A percentile compares a stretch with the other conserved stretches of the same genome.
These are phyloP conservation scores for Solanum phureja DNA, from an alignment of 257 asterid genomes.

Conservation along the genomic window DNA sequence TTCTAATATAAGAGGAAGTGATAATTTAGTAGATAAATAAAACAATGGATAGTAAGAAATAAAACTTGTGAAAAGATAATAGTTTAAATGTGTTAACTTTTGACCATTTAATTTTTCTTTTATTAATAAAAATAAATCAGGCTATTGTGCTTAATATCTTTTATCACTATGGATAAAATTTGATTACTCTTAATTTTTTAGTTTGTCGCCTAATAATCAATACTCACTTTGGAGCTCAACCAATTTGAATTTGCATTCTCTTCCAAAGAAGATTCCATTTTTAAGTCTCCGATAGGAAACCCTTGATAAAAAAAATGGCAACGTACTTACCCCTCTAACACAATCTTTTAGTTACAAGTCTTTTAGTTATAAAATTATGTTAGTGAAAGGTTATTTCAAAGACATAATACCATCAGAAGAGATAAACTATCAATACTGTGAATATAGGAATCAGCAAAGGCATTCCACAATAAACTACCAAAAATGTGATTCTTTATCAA, in stretches of 20 bases:
- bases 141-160: background rate
- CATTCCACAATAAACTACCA: background rate
- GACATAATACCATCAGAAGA: background rate
- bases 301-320: background rate
- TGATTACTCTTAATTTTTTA: background rate
- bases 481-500: background rate
- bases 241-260: accelerated
- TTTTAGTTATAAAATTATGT: background rate
- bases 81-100: background rate
- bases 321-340: accelerated
- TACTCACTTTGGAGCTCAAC: background rate
- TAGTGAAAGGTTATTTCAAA: background rate
- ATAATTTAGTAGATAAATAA: too few relatives aligned
- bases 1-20: background rate
- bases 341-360: too few relatives aligned
- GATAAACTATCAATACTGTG: background rate
- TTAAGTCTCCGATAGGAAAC: accelerated
- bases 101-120: background rate
- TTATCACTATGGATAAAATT: background rate
- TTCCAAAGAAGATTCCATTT: background rate
- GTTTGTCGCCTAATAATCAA: accelerated
- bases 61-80: too few relatives aligned
- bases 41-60: too few relatives aligned
- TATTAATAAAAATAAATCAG: background rate
- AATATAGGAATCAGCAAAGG: background rate